Percentiles rank a stretch among this genome's conserved stretches.
These are phyloP conservation scores for Mycena chlorophos DNA, from an alignment of 768 basidiomycete species.

Conservation along the genomic window DNA sequence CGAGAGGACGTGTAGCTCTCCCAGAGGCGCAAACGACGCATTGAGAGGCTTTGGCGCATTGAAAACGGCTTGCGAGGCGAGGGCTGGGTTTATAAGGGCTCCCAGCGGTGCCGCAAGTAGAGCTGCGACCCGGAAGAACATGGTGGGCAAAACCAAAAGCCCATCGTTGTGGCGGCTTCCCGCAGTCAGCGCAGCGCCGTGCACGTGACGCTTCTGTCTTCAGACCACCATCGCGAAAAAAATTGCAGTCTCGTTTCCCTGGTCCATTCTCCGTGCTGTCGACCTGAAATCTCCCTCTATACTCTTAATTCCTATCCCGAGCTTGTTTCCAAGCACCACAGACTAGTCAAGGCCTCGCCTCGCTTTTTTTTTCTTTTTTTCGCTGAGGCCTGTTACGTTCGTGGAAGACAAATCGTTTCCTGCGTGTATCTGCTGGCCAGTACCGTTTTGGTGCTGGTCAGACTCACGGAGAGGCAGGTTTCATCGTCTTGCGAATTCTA, in stretches of 20 bases:
- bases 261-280: background rate
- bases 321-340: slow-evolving; percentile 7
- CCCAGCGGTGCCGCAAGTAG: too few species aligned
- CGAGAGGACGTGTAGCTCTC: background rate
- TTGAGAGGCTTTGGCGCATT: background rate
- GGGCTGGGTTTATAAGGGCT: background rate
- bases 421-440: slow-evolving; percentile 13
- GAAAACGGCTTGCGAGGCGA: background rate
- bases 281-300: too few species aligned
- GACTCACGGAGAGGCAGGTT: slow-evolving; percentile 13
- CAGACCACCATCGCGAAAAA: background rate
- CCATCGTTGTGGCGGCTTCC: too few species aligned
- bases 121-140: background rate
- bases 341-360: slow-evolving; percentile 23
- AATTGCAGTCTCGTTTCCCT: background rate
- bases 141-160: background rate
- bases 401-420: slow-evolving; percentile 19
- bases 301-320: too few species aligned
- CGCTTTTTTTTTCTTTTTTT: too few species aligned
- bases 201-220: background rate
- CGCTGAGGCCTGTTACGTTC: slow-evolving; percentile 24
- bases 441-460: slow-evolving; percentile 20
- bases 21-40: background rate
- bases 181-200: background rate
- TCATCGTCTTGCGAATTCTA: slow-evolving; percentile 13